Percentiles rank a stretch among this genome's conserved stretches.
phyloP scores from a whole-genome alignment of 352 stramenopile genomes.

The Globisporangium polare region DNA sequence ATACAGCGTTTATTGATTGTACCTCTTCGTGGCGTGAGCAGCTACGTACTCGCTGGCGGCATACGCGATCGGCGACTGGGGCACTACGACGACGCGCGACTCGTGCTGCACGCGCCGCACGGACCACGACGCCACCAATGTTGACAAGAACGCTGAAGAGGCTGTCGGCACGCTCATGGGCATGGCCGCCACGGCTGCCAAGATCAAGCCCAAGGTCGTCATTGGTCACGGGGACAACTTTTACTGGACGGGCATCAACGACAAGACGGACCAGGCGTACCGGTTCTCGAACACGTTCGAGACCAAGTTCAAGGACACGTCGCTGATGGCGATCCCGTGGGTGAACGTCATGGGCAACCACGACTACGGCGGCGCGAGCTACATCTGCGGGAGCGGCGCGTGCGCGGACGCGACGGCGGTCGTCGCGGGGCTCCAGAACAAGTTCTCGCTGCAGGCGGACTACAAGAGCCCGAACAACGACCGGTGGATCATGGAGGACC shows the following conservation, averaged over 20 bases:
- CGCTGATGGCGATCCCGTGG: constrained; percentile 50
- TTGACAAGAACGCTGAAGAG: constrained; percentile 62
- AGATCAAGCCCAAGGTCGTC: constrained; percentile 48
- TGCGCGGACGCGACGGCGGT: constrained; percentile 12
- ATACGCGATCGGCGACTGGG: constrained; percentile 76
- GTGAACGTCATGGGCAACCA: constrained; percentile 71
- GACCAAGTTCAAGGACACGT: constrained; percentile 41
- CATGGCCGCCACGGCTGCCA: constrained; percentile 31
- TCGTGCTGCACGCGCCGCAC: constrained; percentile 70
- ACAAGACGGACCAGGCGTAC: constrained; percentile 31
- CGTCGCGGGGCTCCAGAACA: constrained; percentile 23
- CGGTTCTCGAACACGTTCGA: constrained; percentile 60
- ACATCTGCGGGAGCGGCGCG: constrained; percentile 40
- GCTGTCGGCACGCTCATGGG: constrained; percentile 64
- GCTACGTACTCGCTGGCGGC: constrained; percentile 50
- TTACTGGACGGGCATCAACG: constrained; percentile 62
- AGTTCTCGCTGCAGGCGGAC: constrained; percentile 69
- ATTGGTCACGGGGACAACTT: constrained; percentile 71
- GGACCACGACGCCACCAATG: constrained; percentile 44
- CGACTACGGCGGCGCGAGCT: constrained; percentile 59
- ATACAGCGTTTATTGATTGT: background rate
- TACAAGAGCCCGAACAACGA: constrained; percentile 80
- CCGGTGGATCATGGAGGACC: constrained; percentile 77
- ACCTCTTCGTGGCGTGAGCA: constrained; percentile 3
- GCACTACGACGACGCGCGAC: constrained; percentile 50